A percentile compares a stretch with the other conserved stretches of the same genome.
Conservation (phyloP, 2,329 filamentous ascomycete genomes). For the Colletotrichum incanum region DNA sequence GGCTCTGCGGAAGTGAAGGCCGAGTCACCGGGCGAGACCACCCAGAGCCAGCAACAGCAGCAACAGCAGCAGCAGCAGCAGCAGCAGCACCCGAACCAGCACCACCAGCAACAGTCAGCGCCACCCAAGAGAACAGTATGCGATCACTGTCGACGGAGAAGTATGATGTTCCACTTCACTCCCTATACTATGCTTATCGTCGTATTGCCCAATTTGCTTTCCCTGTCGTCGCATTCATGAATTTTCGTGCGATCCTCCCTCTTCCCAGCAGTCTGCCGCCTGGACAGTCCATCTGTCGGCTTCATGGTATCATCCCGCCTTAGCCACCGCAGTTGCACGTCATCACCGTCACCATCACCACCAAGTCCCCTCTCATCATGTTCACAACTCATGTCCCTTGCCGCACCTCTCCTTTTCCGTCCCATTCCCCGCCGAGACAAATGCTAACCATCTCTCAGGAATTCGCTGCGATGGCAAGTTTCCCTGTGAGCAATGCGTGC, state of each 20-base stretch:
- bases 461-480: constrained; percentile 62
- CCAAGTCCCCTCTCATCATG: constrained; percentile 33
- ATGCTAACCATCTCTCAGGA: constrained; percentile 49
- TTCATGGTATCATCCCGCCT: constrained; percentile 34
- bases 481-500: constrained; percentile 74
- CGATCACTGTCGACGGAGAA: constrained; percentile 61
- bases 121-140: constrained; percentile 58
- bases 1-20: constrained; percentile 42
- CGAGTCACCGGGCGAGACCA: constrained; percentile 41
- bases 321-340: constrained; percentile 32
- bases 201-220: constrained; percentile 8
- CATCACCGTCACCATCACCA: constrained; percentile 19
- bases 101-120: constrained; percentile 36
- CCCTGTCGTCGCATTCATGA: constrained; percentile 36
- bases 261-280: constrained; percentile 43
- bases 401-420: background rate
- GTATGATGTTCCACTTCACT: constrained; percentile 51
- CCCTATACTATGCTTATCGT: constrained; percentile 16
- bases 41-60: constrained; percentile 12
- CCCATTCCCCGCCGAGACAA: background rate
- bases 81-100: background rate
- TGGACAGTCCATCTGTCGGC: constrained; percentile 38
- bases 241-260: constrained; percentile 44
- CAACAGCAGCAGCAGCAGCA: constrained; percentile 14
- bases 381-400: constrained; percentile 13